Percentiles rank a stretch among this genome's conserved stretches.
Conservation (phyloP, 192 early-diverging fungal genomes). For the Coemansia sp. region DNA sequence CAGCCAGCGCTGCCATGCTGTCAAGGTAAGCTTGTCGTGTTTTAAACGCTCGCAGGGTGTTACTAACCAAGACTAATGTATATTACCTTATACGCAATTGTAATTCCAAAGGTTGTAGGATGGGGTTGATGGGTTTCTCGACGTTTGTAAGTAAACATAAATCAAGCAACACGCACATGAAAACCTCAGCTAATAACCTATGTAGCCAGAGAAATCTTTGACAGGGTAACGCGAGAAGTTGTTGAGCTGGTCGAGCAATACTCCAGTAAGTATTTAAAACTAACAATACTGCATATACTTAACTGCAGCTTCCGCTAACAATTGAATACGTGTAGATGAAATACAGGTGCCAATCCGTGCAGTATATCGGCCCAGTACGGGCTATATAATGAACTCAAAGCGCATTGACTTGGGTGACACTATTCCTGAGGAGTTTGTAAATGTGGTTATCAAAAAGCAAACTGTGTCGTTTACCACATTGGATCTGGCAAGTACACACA, state of each 20-base stretch:
- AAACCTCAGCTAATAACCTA: not conserved
- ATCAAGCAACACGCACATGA: too few species aligned
- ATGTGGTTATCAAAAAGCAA: conserved; percentile 65
- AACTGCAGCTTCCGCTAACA: not conserved
- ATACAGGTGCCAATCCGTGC: conserved; percentile 63
- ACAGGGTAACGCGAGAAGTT: conserved; percentile 41
- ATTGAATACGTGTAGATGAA: conserved; percentile 41
- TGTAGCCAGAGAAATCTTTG: conserved; percentile 32
- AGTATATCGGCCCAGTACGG: conserved; percentile 58
- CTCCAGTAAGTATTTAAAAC: conserved; percentile 8
- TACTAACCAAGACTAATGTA: too few species aligned
- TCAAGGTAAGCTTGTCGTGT: conserved; percentile 70
- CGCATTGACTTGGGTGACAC: conserved; percentile 42
- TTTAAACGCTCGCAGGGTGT: too few species aligned
- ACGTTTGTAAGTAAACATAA: conserved; percentile 79
- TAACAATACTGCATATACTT: not conserved
- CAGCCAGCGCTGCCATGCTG: conserved; percentile 85
- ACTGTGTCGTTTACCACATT: conserved; percentile 70
- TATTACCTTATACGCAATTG: too few species aligned
- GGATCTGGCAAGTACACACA: conserved; percentile 58
- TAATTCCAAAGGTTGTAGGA: conserved; percentile 55
- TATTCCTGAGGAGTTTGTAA: conserved; percentile 71
- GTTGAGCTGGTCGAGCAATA: conserved; percentile 51
- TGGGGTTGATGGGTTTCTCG: conserved; percentile 79
- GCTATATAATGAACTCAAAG: conserved; percentile 60